Conservation (phyloP, 257 asterid genomes). For the Fraxinus americana region DNA sequence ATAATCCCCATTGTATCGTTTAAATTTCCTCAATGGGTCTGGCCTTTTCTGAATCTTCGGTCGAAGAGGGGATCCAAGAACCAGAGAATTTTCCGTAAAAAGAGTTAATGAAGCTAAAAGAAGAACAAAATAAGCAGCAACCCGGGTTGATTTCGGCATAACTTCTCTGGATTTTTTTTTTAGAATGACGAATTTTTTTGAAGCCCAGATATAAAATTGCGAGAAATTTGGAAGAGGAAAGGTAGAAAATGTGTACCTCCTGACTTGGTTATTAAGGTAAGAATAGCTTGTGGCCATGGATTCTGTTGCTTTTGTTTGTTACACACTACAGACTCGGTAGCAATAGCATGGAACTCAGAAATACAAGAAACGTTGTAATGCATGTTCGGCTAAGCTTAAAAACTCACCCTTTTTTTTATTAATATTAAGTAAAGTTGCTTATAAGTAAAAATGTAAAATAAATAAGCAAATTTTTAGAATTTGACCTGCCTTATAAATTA, state of each 20-base stretch:
- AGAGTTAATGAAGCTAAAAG: slow-evolving; percentile 35
- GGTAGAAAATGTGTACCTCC: slow-evolving; percentile 32
- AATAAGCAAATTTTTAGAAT: no score
- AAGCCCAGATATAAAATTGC: background rate
- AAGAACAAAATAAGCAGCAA: slow-evolving; percentile 25
- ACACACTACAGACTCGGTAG: background rate
- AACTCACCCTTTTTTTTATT: no score
- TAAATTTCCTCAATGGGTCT: slow-evolving; percentile 46
- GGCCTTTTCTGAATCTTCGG: slow-evolving; percentile 35
- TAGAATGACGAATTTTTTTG: background rate
- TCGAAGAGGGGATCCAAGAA: slow-evolving; percentile 32
- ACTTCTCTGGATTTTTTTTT: background rate
- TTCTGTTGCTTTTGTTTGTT: slow-evolving; percentile 36
- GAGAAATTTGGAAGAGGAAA: slow-evolving; percentile 1
- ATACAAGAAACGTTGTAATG: background rate
- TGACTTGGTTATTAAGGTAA: slow-evolving; percentile 61
- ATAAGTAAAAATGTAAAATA: no score
- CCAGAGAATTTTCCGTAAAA: slow-evolving; percentile 31
- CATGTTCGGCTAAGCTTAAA: background rate
- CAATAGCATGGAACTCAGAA: background rate
- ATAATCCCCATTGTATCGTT: slow-evolving; percentile 40
- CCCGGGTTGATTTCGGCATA: slow-evolving; percentile 41
- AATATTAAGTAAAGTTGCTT: no score
- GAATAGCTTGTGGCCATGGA: slow-evolving; percentile 55
- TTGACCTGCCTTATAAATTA: no score